Conservation (phyloP, 805 yeast species). For the Yarrowia sp. region DNA sequence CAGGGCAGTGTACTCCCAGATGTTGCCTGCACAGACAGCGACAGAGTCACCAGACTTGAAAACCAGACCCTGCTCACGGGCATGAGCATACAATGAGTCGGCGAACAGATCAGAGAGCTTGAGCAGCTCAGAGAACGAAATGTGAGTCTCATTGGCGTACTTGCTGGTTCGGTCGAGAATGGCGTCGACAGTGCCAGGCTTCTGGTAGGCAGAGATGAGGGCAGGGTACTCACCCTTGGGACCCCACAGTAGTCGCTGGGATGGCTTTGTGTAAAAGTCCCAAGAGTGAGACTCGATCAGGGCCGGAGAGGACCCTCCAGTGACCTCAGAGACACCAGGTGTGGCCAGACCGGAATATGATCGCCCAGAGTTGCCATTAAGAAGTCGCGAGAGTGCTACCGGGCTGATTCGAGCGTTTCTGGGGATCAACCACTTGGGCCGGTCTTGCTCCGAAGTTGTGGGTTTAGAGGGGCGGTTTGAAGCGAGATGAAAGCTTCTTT, state of each 20-base stretch:
- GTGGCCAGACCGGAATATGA: background rate
- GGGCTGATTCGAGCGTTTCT: background rate
- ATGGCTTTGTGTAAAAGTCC: slow-evolving; percentile 5
- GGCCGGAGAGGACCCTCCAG: slow-evolving; percentile 1
- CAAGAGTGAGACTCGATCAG: slow-evolving; percentile 21
- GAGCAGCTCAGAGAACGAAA: slow-evolving; percentile 10
- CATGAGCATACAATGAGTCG: slow-evolving; percentile 13
- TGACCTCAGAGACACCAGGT: slow-evolving; percentile 14
- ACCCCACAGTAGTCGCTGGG: slow-evolving; percentile 7
- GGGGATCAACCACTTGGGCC: slow-evolving; percentile 9
- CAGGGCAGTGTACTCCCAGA: slow-evolving; percentile 37
- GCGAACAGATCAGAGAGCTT: slow-evolving; percentile 19
- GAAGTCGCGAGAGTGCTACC: background rate
- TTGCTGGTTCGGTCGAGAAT: background rate
- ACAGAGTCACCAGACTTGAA: slow-evolving; percentile 33
- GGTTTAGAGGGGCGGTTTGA: background rate
- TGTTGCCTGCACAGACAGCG: slow-evolving; percentile 36
- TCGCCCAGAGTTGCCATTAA: background rate
- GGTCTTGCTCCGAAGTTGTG: slow-evolving; percentile 2
- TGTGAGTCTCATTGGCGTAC: background rate
- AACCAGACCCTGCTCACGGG: background rate
- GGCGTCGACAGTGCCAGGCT: background rate
- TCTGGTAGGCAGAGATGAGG: slow-evolving; percentile 9
- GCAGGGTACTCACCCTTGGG: slow-evolving; percentile 12
- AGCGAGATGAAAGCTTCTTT: slow-evolving; percentile 19